Evolutionary conservation across 164 flowering plant genomes (phyloP), one percentile per base, ranked within the genome.

Genomic region (Vitis labrusca): DNA sequence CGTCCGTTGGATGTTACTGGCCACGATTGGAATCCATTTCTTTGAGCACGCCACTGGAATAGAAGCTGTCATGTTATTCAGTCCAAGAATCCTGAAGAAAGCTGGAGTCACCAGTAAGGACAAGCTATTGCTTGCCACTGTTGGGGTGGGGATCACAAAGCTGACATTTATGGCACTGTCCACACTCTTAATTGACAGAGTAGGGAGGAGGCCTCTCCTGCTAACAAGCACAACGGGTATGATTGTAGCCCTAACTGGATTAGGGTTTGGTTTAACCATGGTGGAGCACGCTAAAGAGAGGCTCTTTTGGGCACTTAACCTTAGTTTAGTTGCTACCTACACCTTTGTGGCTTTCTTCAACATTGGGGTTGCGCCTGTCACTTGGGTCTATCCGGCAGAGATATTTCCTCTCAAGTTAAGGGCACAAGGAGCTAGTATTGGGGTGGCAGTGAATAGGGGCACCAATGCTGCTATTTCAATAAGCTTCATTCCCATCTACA

Each of bases 11-110:
- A 84, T 88, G 23, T 63, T 88, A 14, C 19, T 84, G 0, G 86
- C 83, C 0, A 89, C 85, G 0, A 32, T 85, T 8, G 91, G 91
- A 2, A 75, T 88, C 15, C 88, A 84, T 70, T 88, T 88, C 82
- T 85, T 88, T 75, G 76, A 88, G 71, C 91, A 88, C 63, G 86
- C 85, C 3, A 80, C 83, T 3, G 91, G 91, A 1, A 83, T 83
- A 6, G 83, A 84, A 47, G 85, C 89, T 0, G 86, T 88, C 1
- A 64, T 88, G 0, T 59, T 85, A 3, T 88, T 84, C 70, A 64
- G 89, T 23, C 91, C 91, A 1, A 75, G 82, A 49, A 85, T 88
- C 11, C 85, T 85, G 80, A 76, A 76, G 68, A 80, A 81, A 68
- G 89, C 91, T 0, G 91, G 91, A 0, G 64, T 88, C 16, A 65